Conservation (phyloP, 805 yeast genomes). For the Candida wancherniae region DNA sequence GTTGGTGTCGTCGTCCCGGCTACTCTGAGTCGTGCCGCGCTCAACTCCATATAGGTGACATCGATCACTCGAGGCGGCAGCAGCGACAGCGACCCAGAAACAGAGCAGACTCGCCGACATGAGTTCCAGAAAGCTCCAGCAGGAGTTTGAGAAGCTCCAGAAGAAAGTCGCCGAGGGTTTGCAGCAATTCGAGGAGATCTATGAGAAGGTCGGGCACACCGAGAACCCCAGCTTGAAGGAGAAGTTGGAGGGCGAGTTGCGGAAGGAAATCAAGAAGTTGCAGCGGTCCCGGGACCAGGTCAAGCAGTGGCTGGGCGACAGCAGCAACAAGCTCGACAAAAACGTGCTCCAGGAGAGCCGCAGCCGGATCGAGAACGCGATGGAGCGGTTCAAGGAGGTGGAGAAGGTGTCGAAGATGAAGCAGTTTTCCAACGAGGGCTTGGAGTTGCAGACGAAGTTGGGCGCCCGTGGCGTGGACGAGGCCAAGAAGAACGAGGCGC, state of each 20-base stretch:
- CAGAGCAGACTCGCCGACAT: no score
- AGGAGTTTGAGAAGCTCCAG: conserved; percentile 89
- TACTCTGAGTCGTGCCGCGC: no score
- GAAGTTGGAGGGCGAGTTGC: conserved; percentile 85
- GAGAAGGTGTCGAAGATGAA: conserved; percentile 91
- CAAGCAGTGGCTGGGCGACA: conserved; percentile 89
- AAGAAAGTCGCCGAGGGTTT: conserved; percentile 89
- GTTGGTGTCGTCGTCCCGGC: no score
- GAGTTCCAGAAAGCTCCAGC: conserved; percentile 45
- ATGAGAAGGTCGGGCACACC: conserved; percentile 77
- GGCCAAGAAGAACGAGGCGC: conserved; percentile 69
- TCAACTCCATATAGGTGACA: no score
- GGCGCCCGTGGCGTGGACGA: conserved; percentile 42
- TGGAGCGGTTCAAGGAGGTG: conserved; percentile 94
- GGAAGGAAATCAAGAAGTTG: conserved; percentile 90
- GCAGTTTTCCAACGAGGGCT: conserved; percentile 90
- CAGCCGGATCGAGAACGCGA: conserved; percentile 73
- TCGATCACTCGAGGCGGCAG: no score
- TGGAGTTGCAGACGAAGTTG: conserved; percentile 61
- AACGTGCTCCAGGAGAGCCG: conserved; percentile 52
- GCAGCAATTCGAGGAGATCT: conserved; percentile 74
- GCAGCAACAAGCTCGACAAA: conserved; percentile 75
- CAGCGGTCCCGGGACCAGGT: conserved; percentile 94
- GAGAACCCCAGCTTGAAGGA: conserved; percentile 88
- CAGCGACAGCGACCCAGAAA: no score